Evolutionary conservation across 768 basidiomycete genomes (phyloP).

Genomic region (Collybia sordida): DNA sequence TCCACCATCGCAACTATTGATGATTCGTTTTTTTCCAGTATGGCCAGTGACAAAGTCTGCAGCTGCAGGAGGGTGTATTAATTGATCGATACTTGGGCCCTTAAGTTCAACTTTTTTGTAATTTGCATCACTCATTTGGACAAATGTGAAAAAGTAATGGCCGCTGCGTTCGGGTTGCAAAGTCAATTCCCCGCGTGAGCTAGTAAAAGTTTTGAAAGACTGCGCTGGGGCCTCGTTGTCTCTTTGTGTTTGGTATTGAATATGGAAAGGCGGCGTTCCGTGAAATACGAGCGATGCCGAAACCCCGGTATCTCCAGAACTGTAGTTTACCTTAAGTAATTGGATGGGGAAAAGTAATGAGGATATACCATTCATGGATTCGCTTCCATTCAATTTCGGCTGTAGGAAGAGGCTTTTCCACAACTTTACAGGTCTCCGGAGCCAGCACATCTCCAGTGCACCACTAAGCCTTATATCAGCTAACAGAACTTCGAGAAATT

Average conservation of each 20-base stretch:
- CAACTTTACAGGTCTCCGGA: slow-evolving; percentile 76
- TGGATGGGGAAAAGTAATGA: background rate
- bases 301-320: slow-evolving; percentile 90
- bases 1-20: slow-evolving; percentile 80
- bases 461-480: slow-evolving; percentile 37
- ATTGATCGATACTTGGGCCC: slow-evolving; percentile 79
- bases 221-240: slow-evolving; percentile 66
- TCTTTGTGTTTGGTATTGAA: slow-evolving; percentile 75
- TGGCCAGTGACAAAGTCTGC: slow-evolving; percentile 64
- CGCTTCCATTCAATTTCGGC: slow-evolving; percentile 88
- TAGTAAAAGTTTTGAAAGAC: slow-evolving; percentile 55
- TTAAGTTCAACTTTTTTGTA: slow-evolving; percentile 76
- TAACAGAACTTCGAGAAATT: slow-evolving; percentile 3
- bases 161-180: slow-evolving; percentile 89
- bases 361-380: slow-evolving; percentile 80
- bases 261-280: slow-evolving; percentile 86
- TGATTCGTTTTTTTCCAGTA: slow-evolving; percentile 45
- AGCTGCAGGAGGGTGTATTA: slow-evolving; percentile 85
- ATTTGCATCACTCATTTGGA: slow-evolving; percentile 77
- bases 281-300: slow-evolving; percentile 83
- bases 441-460: slow-evolving; percentile 84
- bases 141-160: slow-evolving; percentile 83
- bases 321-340: slow-evolving; percentile 24
- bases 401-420: slow-evolving; percentile 73
- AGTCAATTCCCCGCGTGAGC: slow-evolving; percentile 78